Evolutionary conservation across 305 asterid genomes (phyloP), one percentile per base, ranked within the genome.

Genomic region (Euphrasia arctica): DNA sequence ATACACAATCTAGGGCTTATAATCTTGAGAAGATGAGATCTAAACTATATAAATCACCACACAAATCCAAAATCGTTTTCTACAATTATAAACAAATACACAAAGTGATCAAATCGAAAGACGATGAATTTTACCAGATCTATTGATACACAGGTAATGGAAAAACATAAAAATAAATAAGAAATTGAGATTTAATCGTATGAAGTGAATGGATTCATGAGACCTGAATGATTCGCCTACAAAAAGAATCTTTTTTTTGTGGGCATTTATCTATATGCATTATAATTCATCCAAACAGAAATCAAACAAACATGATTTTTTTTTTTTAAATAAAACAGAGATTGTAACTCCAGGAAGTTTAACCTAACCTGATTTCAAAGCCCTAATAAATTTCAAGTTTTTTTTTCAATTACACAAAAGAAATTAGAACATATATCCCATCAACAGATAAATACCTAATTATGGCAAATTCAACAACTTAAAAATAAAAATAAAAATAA

Each of bases 111-210:
- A 1, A 25, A 25, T 25, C 27, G 27, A 25, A 25, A 25, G 27
- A 25, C 27, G 9, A 36, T 4, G 45, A 39, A 39, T 39, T 9
- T 39, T 58, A 58, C 28, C 74, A 66, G 82, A 80, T 80, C 78
- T 39, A 11, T 39, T 39, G 3, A 39, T 39, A 39, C 45, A 2
- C 39, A 14, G 47, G 45, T 5, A 57, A 73, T 57, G 50, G 34
- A 48, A 28, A 39, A 34, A 60, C 31, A 7, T 1, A 14, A 50
- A 59, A 54, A 29, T 49, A 59, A 70, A 66, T 64, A 51, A 0
- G 43, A 36, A 36, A 36, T 36, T 36, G 2, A 36, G 42, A 36
- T 39, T 39, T 36, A 36, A 36, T 55, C 28, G 57, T 41, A 67
- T 54, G 66, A 65, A 68, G 18, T 60, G 4, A 63, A 39, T 50